Base-by-base conservation (phyloP, 2,329 filamentous ascomycete species). In the Gliomastix tumulicola region DNA sequence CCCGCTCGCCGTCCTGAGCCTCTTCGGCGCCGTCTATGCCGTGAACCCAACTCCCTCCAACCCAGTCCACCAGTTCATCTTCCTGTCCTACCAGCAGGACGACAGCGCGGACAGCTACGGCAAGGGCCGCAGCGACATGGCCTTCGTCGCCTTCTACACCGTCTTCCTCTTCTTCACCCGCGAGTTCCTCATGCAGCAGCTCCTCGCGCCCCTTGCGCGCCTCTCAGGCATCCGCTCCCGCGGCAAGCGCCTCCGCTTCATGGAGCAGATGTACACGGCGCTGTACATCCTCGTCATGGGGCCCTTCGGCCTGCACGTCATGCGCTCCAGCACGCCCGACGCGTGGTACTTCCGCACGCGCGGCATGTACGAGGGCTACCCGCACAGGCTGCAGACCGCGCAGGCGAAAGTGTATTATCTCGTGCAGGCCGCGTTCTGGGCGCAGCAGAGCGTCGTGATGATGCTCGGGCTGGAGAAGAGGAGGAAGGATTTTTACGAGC, bases 301-400 rank as follows among this genome's bases (percentile, higher is more conserved):
- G 2, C 88, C 88, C 3, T 82, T 81, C 37, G 89, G 89, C 37
- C 60, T 96, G 51, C 95, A 84, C 56, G 85, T 96, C 56, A 96
- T 96, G 89, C n/a, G n/a, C n/a, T 83, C 75, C 52, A 74, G 76
- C 44, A 89, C 87, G 13, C 82, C 88, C 6, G n/a, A n/a, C n/a
- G 79, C 95, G 28, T 96, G 88, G 89, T 96, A 94, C 61, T 95
- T 94, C 72, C 89, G 92, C 65, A 92, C 86, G 3, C 70, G 67
- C 21, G 87, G 79, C 57, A 94, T 95, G 85, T 96, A 92, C 61
- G 85, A 90, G 59, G 71, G 68, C n/a, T 95, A 88, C 59, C 89
- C 89, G 6, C 89, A 96, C 62, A 74, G 76, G 50, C 82, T 83
- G 20, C 88, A 92, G 55, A 82, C 85, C 44, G 84, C 71, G 38